phyloP scores from a whole-genome alignment of 2,329 filamentous ascomycete species.

The Ascochyta lentis region DNA sequence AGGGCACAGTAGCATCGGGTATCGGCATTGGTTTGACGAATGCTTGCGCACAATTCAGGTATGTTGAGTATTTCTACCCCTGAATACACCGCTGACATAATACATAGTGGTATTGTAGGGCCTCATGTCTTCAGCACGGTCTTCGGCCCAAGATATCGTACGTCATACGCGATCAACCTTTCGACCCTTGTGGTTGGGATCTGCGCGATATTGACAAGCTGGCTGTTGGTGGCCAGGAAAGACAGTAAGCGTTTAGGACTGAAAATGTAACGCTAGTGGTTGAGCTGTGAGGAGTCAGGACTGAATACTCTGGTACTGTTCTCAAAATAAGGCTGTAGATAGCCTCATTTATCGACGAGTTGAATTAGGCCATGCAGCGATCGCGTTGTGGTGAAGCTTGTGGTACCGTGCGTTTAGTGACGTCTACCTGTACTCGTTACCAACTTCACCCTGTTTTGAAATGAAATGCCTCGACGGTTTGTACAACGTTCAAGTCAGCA shows the following conservation, averaged over 20 bases:
- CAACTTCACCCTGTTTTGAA: background rate
- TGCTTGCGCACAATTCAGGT: constrained; percentile 29
- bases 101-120: constrained; percentile 24
- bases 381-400: background rate
- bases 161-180: constrained; percentile 27
- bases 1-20: constrained; percentile 29
- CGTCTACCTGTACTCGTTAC: background rate
- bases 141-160: constrained; percentile 28
- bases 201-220: constrained; percentile 23
- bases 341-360: background rate
- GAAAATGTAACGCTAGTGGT: background rate
- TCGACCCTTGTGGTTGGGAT: constrained; percentile 27
- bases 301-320: background rate
- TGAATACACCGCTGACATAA: background rate
- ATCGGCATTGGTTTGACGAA: constrained; percentile 30
- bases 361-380: background rate
- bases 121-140: constrained; percentile 28
- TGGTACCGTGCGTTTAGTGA: background rate
- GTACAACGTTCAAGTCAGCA: background rate
- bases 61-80: background rate
- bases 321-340: background rate
- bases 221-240: constrained; percentile 21
- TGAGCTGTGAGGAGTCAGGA: background rate
- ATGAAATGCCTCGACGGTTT: background rate
- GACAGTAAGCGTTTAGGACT: constrained; percentile 12